Base-by-base conservation (phyloP, 2,329 filamentous ascomycete genomes). In the Xylariaceae sp. region DNA sequence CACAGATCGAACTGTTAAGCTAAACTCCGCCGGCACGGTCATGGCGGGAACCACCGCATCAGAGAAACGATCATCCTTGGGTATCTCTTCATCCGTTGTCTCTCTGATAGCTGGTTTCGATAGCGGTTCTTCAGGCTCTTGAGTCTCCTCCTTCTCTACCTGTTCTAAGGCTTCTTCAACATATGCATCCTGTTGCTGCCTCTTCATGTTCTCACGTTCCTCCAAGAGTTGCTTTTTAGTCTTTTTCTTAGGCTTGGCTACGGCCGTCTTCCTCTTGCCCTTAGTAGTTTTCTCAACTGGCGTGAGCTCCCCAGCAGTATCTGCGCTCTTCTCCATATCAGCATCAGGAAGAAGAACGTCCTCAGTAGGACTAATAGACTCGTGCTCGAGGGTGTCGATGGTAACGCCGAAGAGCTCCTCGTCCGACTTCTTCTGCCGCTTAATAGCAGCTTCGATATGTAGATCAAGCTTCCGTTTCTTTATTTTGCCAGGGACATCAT, bases 401-500 rank as follows among this genome's bases (percentile, higher is more conserved):
- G 81, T 83, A 44, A 89, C 78, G 14, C 84, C 86, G 68, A 92
- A 92, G 4, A 93, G 79, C 65, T 91, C 89, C 65, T 93, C 90
- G 55, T 93, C 90, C 0, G 80, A 80, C 70, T 91, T 91, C 76
- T 92, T 93, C 66, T 88, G 89, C 47, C 90, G 86, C 73, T 96
- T 95, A 48, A 89, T 84, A 45, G 88, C 83, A 52, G 83, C 82
- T 55, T 89, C 84, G 19, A 90, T 82, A 40, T 88, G 86, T 44
- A 86, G 77, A 40, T 89, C 84, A 40, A 91, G 80, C 73, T 93
- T 95, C 62, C 89, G 86, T 72, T 96, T 95, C 71, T 76, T 89
- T 67, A 72, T 77, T 69, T 72, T 80, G 56, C 70, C 75, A 61
- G 69, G 75, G 59, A 74, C 71, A 47, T 90, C 87, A 44, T 83